Percentiles rank a stretch among this genome's conserved stretches.
phyloP scores from a whole-genome alignment of 2,329 filamentous ascomycete genomes.

The Nemania sp. region DNA sequence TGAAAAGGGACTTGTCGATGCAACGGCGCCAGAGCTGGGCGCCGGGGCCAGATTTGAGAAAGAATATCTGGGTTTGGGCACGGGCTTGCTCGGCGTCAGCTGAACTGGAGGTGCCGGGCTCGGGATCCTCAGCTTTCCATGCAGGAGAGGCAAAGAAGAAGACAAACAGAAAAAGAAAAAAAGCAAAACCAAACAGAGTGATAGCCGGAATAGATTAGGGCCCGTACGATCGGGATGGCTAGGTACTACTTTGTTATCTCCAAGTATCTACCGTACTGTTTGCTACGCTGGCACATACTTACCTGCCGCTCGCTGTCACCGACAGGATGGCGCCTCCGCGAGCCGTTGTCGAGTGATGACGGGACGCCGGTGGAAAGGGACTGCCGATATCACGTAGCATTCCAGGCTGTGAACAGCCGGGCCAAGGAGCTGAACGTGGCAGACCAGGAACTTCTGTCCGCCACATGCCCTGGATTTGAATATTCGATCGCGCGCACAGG shows the following conservation, averaged over 20 bases:
- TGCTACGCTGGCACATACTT: background rate
- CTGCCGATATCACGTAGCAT: too few relatives aligned
- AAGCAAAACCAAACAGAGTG: background rate
- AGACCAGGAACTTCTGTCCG: background rate
- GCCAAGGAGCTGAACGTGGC: conserved; percentile 6
- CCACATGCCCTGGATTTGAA: background rate
- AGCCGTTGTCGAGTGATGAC: too few relatives aligned
- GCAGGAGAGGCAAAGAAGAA: background rate
- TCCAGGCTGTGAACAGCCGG: background rate
- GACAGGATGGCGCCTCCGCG: background rate
- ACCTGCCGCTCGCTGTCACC: background rate
- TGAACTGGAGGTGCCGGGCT: too few relatives aligned
- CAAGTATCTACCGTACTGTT: background rate
- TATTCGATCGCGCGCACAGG: background rate
- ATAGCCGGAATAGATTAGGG: background rate
- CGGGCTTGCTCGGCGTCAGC: conserved; percentile 5
- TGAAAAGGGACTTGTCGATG: conserved; percentile 6
- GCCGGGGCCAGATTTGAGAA: too few relatives aligned
- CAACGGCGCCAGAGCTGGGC: background rate
- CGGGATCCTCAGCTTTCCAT: too few relatives aligned
- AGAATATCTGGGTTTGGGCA: background rate
- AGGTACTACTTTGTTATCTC: conserved; percentile 1
- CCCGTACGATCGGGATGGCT: conserved; percentile 8
- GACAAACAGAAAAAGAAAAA: too few relatives aligned
- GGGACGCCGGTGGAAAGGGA: background rate